Conservation (phyloP, 176 grass and related monocot genomes). For the Olyra latifolia region DNA sequence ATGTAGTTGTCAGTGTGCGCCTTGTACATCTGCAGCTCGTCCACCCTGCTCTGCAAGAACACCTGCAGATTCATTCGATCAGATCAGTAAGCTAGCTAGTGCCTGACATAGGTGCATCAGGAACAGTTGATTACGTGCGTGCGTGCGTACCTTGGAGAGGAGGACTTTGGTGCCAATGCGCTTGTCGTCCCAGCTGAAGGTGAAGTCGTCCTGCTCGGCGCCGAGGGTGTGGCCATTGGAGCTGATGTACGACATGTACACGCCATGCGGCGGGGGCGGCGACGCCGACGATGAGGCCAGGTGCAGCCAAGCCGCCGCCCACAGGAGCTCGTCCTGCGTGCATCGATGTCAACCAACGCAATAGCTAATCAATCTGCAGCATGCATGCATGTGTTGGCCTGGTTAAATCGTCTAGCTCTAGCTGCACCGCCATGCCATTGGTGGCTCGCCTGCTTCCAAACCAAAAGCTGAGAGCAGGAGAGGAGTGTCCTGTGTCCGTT, state of each 20-base stretch:
- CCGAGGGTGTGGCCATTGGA: conserved; percentile 59
- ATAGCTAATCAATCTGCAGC: neutral
- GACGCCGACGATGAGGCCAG: conserved; percentile 35
- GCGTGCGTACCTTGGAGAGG: conserved; percentile 49
- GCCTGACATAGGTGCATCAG: too few species aligned
- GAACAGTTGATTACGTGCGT: neutral
- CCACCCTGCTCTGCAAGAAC: conserved; percentile 46
- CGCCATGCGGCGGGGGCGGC: neutral
- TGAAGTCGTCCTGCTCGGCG: conserved; percentile 66
- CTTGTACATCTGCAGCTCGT: conserved; percentile 58
- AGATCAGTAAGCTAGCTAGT: too few species aligned
- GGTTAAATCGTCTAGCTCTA: neutral
- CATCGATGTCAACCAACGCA: neutral
- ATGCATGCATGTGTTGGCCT: neutral
- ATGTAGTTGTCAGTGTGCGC: conserved; percentile 69
- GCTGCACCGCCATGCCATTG: neutral
- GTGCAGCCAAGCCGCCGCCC: conserved; percentile 78
- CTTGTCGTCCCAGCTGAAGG: conserved; percentile 92
- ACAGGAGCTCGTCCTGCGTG: conserved; percentile 65
- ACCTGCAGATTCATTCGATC: conserved; percentile 22
- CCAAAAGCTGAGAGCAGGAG: neutral
- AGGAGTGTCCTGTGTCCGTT: too few species aligned
- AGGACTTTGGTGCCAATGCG: conserved; percentile 64
- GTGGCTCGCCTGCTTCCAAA: neutral
- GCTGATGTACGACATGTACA: conserved; percentile 75